A percentile compares a stretch with the other conserved stretches of the same genome.
phyloP scores from a whole-genome alignment of 352 stramenopile species.

The Nothophytophthora sp. region DNA sequence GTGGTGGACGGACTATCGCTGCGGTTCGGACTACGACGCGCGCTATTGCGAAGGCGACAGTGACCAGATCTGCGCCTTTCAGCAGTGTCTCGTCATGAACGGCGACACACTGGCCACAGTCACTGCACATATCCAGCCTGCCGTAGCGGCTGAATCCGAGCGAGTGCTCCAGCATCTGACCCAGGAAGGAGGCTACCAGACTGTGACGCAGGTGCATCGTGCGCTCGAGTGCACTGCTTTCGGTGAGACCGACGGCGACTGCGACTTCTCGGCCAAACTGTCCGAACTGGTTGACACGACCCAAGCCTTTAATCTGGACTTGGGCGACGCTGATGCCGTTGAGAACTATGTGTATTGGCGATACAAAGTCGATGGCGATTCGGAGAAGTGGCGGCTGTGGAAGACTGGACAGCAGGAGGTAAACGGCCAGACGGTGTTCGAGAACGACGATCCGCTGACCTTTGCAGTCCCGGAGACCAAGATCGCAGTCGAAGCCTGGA shows the following conservation, averaged over 20 bases:
- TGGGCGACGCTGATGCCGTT: conserved; percentile 6
- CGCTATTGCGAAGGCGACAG: conserved; percentile 37
- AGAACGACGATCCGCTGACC: conserved; percentile 24
- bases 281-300: conserved; percentile 34
- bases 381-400: conserved; percentile 49
- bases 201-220: conserved; percentile 57
- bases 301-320: conserved; percentile 20
- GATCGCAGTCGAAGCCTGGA: conserved; percentile 59
- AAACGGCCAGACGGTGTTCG: conserved; percentile 7
- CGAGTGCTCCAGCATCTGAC: conserved; percentile 38
- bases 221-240: conserved; percentile 50
- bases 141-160: conserved; percentile 29
- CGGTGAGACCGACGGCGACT: conserved; percentile 26
- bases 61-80: conserved; percentile 30
- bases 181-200: conserved; percentile 40
- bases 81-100: conserved; percentile 59
- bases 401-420: conserved; percentile 23
- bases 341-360: conserved; percentile 62
- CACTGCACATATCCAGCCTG: conserved; percentile 29
- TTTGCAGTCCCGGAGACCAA: conserved; percentile 44
- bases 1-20: conserved; percentile 64
- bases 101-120: conserved; percentile 45
- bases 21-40: conserved; percentile 43
- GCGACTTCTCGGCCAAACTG: conserved; percentile 33
- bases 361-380: conserved; percentile 47